phyloP scores from a whole-genome alignment of 1,284 basidiomycete species.

The Ustilago sp. region DNA sequence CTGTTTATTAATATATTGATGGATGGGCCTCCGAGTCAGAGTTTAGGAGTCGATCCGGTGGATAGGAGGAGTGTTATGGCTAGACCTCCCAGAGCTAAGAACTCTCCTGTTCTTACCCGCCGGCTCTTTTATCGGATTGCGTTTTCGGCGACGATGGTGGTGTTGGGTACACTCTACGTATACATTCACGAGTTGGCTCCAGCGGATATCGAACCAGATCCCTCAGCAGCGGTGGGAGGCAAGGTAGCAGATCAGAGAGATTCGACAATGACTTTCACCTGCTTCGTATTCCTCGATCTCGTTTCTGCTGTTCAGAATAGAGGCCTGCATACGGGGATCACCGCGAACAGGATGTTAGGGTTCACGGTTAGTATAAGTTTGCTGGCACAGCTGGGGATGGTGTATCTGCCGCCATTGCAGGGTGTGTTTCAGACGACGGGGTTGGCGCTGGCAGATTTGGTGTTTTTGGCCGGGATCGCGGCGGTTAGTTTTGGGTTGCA shows the following conservation, averaged over 20 bases:
- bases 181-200: slow-evolving; percentile 77
- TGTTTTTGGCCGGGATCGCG: slow-evolving; percentile 79
- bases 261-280: slow-evolving; percentile 80
- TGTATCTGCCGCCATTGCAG: slow-evolving; percentile 92
- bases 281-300: slow-evolving; percentile 95
- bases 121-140: slow-evolving; percentile 81
- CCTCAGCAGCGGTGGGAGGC: neutral
- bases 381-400: slow-evolving; percentile 82
- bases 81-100: slow-evolving; percentile 86
- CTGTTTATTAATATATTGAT: slow-evolving; percentile 98
- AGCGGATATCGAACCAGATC: slow-evolving; percentile 36
- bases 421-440: slow-evolving; percentile 92
- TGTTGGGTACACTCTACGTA: slow-evolving; percentile 86
- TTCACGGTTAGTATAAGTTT: slow-evolving; percentile 86
- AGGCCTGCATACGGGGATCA: slow-evolving; percentile 71
- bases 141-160: slow-evolving; percentile 91
- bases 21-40: slow-evolving; percentile 98
- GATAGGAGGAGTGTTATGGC: slow-evolving; percentile 84
- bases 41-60: slow-evolving; percentile 94
- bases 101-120: slow-evolving; percentile 84
- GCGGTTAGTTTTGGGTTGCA: slow-evolving; percentile 79
- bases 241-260: slow-evolving; percentile 45
- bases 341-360: slow-evolving; percentile 84
- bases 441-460: slow-evolving; percentile 78
- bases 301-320: slow-evolving; percentile 94